Base-by-base conservation (phyloP, 148 eudicot genomes). In the Dianthus caryophyllus region DNA sequence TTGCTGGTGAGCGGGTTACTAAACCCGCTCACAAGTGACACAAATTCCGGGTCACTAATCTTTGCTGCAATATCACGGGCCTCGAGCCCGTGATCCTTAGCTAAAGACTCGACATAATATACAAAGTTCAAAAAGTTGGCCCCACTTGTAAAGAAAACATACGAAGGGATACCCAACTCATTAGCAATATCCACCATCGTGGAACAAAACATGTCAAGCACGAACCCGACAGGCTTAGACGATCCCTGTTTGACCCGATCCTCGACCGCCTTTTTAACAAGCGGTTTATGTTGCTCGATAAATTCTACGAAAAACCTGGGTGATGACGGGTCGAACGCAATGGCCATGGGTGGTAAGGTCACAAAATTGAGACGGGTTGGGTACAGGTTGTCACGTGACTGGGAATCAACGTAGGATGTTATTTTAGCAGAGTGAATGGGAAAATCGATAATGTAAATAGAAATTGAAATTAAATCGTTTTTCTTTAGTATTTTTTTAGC, bases 401-500 rank as follows among this genome's bases (percentile, higher is more conserved):
- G 77, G 51, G 73, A 55, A 20, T 75, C 58, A 18, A 82, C 54
- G 36, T 64, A 67, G 30, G 76, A 41, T 1, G 47, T 33, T 59
- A 71, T 53, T 21, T 71, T 60, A 27, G 52, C 10, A 17, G 57
- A 20, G 56, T 36, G 1, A 76, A 4, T 20, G 14, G 57, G 22
- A 20, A 33, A 15, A 10, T 33, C 70, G 26, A 62, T 49, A 18
- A 76, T 75, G 27, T 83, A 75, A 69, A 84, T 20, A 22, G 78
- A 71, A 54, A 84, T 31, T 17, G 80, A 70, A n/a, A 84, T 67
- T 2, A 58, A 55, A 4, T 61, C 21, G 67, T 86, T 72, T 0
- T 69, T 71, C 15, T 69, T n/a, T n/a, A n/a, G 65, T 11, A 74
- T 9, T 18, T 84, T 69, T 46, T 86, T 84, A 1, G 87, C 91